Conservation (phyloP, 805 yeast species). For the Saccharomyces jurei region DNA sequence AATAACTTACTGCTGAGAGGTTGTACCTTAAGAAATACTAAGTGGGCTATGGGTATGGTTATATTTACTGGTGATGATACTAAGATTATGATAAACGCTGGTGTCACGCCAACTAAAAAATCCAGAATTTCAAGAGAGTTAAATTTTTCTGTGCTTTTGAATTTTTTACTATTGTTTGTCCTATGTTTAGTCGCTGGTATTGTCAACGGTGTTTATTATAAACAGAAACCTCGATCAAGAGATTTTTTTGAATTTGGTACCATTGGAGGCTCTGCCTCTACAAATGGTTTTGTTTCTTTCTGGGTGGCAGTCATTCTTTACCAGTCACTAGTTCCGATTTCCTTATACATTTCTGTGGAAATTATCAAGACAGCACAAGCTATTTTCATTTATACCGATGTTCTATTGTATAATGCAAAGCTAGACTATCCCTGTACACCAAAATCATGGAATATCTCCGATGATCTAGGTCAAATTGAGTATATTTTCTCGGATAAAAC, state of each 20-base stretch:
- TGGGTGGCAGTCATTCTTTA: slow-evolving; percentile 71
- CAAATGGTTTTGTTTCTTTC: slow-evolving; percentile 63
- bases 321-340: slow-evolving; percentile 76
- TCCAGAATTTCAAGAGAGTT: slow-evolving; percentile 68
- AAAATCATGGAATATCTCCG: slow-evolving; percentile 78
- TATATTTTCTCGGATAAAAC: slow-evolving; percentile 80
- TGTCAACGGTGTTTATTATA: slow-evolving; percentile 62
- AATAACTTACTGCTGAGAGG: slow-evolving; percentile 70
- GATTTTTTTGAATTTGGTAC: slow-evolving; percentile 62
- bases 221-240: slow-evolving; percentile 41
- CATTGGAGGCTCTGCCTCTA: slow-evolving; percentile 54
- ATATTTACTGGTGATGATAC: slow-evolving; percentile 74
- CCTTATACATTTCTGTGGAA: slow-evolving; percentile 74
- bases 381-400: slow-evolving; percentile 69
- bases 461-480: slow-evolving; percentile 81
- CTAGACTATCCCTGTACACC: slow-evolving; percentile 80
- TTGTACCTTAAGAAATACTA: slow-evolving; percentile 69
- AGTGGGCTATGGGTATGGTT: slow-evolving; percentile 76
- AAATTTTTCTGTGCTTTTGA: slow-evolving; percentile 59
- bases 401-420: slow-evolving; percentile 56
- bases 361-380: slow-evolving; percentile 80
- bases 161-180: slow-evolving; percentile 54
- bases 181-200: slow-evolving; percentile 65
- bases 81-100: slow-evolving; percentile 74
- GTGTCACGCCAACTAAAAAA: slow-evolving; percentile 72